These are phyloP conservation scores for Pinus albicaulis DNA, from an alignment of 75 land plant genomes.

Conservation along the genomic window DNA sequence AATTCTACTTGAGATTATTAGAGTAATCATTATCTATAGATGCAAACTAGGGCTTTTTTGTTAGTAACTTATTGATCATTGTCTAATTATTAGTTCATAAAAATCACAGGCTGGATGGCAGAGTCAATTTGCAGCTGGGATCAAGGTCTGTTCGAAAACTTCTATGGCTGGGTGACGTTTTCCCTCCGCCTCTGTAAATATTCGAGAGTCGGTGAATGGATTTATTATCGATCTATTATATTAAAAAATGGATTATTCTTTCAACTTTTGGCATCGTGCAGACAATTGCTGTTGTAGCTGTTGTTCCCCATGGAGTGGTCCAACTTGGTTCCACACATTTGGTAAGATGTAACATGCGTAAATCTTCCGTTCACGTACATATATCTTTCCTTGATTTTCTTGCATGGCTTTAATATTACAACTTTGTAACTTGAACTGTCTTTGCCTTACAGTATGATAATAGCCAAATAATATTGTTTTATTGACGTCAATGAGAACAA, in stretches of 20 bases:
- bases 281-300: slow-evolving; percentile 47
- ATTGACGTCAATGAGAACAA: background rate
- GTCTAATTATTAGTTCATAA: background rate
- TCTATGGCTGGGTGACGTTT: background rate
- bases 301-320: slow-evolving; percentile 53
- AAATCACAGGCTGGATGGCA: slow-evolving; percentile 48
- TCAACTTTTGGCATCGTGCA: slow-evolving; percentile 10
- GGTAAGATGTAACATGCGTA: slow-evolving; percentile 15
- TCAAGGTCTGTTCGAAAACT: slow-evolving; percentile 45
- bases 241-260: background rate
- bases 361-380: background rate
- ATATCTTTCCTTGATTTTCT: background rate
- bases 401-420: background rate
- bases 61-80: background rate
- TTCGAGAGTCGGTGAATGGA: background rate
- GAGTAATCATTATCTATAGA: background rate
- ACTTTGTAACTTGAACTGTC: background rate
- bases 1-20: background rate
- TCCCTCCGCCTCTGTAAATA: background rate
- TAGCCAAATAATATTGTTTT: background rate
- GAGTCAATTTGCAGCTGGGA: slow-evolving; percentile 57
- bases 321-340: slow-evolving; percentile 48
- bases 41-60: background rate
- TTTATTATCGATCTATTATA: background rate
- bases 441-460: background rate